Evolutionary conservation across 169 alveolate genomes (phyloP).

Genomic region (Theileria sp.): DNA sequence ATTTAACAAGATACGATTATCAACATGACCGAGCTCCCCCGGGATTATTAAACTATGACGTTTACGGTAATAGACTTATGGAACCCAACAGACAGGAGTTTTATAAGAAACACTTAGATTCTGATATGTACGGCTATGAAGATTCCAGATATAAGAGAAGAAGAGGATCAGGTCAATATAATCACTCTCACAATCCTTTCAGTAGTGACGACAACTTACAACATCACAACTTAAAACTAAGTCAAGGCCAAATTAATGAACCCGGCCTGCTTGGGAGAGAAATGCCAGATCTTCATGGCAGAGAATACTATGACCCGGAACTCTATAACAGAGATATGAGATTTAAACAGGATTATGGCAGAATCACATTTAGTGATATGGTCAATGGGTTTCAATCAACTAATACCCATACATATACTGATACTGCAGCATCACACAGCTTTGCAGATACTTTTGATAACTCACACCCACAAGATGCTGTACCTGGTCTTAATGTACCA

Average conservation of each 20-base stretch:
- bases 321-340: not conserved
- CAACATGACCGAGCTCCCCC: not conserved
- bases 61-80: not conserved
- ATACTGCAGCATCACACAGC: not conserved
- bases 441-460: not conserved
- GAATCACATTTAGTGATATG: not conserved
- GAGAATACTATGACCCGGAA: not conserved
- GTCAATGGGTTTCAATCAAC: not conserved
- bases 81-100: not conserved
- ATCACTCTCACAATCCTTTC: not conserved
- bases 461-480: not conserved
- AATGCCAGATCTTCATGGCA: not conserved
- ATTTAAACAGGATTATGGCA: not conserved
- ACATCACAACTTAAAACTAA: not conserved
- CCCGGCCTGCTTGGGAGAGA: not conserved
- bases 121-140: not conserved
- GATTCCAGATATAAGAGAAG: not conserved
- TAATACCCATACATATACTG: not conserved
- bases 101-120: not conserved
- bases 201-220: not conserved
- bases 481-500: constrained; percentile 1
- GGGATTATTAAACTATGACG: not conserved
- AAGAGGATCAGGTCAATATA: not conserved
- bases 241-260: not conserved
- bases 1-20: not conserved